Percentiles rank a stretch among this genome's conserved stretches.
These are phyloP conservation scores for Glonium stellatum DNA, from an alignment of 495 filamentous ascomycete species.

Conservation along the genomic window DNA sequence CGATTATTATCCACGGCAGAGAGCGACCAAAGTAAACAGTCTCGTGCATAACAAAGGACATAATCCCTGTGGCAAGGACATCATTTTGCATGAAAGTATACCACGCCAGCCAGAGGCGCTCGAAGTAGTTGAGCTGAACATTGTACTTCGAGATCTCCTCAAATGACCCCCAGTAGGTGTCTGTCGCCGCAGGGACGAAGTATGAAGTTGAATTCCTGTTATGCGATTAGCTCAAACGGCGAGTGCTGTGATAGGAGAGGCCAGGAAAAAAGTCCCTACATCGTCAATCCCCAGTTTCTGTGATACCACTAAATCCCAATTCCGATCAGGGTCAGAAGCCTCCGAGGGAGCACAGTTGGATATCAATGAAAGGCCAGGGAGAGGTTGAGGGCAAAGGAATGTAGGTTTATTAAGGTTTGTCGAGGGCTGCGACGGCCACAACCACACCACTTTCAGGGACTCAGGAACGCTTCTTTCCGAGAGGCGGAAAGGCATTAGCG, in stretches of 20 bases:
- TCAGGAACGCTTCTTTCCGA: neutral
- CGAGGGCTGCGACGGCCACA: neutral
- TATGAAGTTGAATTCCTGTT: slow-evolving; percentile 21
- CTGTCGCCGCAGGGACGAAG: slow-evolving; percentile 19
- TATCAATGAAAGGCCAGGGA: neutral
- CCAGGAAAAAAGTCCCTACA: neutral
- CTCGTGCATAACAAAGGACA: slow-evolving; percentile 96
- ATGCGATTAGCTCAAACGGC: neutral
- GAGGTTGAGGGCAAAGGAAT: neutral
- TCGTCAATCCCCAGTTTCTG: neutral
- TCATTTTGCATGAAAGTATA: slow-evolving; percentile 99
- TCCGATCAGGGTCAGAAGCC: neutral
- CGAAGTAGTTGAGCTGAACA: slow-evolving; percentile 74
- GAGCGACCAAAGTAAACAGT: slow-evolving; percentile 87
- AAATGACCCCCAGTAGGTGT: slow-evolving; percentile 67
- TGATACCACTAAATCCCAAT: neutral
- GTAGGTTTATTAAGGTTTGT: neutral
- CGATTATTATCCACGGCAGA: slow-evolving; percentile 90
- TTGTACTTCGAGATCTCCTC: slow-evolving; percentile 83
- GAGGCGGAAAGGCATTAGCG: neutral
- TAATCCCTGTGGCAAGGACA: slow-evolving; percentile 87
- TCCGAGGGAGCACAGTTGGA: neutral
- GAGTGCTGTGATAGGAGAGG: slow-evolving; percentile 1
- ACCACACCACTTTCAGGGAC: slow-evolving; percentile 7
- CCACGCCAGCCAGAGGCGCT: slow-evolving; percentile 89